phyloP scores from a whole-genome alignment of 345 rosid genomes.

The Rhodomyrtus tomentosa region DNA sequence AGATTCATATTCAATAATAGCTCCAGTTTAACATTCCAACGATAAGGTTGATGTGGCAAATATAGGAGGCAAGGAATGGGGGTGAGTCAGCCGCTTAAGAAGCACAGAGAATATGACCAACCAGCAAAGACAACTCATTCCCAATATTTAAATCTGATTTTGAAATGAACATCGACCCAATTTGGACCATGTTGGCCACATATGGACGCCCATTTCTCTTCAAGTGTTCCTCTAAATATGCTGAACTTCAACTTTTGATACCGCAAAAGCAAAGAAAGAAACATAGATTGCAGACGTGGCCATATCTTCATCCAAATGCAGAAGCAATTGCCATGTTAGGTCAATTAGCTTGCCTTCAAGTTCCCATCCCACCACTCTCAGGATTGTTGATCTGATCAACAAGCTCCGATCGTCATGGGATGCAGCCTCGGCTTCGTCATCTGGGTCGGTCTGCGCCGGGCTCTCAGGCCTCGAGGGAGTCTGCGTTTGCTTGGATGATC shows the following conservation, averaged over 20 bases:
- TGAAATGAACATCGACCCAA: background rate
- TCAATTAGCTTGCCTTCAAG: constrained; percentile 66
- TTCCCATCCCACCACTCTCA: constrained; percentile 44
- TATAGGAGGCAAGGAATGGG: background rate
- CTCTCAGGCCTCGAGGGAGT: constrained; percentile 38
- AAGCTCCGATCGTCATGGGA: constrained; percentile 23
- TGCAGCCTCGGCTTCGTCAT: background rate
- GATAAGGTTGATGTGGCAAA: background rate
- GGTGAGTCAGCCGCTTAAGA: background rate
- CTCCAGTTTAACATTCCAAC: background rate
- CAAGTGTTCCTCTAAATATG: background rate
- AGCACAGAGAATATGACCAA: background rate
- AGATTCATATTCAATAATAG: background rate
- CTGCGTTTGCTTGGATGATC: constrained; percentile 25
- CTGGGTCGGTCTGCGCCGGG: constrained; percentile 20
- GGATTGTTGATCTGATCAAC: constrained; percentile 34
- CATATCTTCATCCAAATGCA: background rate
- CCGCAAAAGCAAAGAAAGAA: background rate
- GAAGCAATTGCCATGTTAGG: constrained; percentile 9
- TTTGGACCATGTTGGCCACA: background rate
- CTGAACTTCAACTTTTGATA: background rate
- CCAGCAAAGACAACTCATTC: background rate
- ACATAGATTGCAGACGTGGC: constrained; percentile 19
- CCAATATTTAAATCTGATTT: background rate
- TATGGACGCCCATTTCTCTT: background rate